Percentiles rank a stretch among this genome's conserved stretches.
phyloP scores from a whole-genome alignment of 805 yeast species.

The Candida nemodendra region DNA sequence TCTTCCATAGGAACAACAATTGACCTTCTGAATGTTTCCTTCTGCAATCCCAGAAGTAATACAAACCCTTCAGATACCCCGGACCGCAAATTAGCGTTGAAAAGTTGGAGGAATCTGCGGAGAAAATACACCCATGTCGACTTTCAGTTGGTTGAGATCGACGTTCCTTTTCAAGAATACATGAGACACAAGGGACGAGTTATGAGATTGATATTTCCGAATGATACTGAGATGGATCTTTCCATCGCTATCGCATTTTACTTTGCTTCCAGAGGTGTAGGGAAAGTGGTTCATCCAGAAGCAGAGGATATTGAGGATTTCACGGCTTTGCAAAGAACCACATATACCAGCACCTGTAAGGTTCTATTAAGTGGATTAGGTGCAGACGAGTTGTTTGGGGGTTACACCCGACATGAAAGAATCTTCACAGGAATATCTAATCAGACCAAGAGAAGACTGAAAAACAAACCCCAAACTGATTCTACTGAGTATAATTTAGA shows the following conservation, averaged over 20 bases:
- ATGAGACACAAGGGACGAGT: slow-evolving; percentile 50
- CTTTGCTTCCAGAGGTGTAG: slow-evolving; percentile 73
- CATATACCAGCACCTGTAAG: slow-evolving; percentile 53
- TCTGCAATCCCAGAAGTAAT: slow-evolving; percentile 81
- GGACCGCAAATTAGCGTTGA: slow-evolving; percentile 73
- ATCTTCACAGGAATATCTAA: slow-evolving; percentile 37
- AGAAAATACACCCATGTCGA: slow-evolving; percentile 38
- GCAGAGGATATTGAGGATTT: too few species aligned
- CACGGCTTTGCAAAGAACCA: slow-evolving; percentile 10
- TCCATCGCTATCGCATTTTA: slow-evolving; percentile 94
- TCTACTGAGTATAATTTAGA: slow-evolving; percentile 11
- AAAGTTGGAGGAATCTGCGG: slow-evolving; percentile 56
- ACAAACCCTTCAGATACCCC: slow-evolving; percentile 68
- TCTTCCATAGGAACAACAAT: slow-evolving; percentile 38
- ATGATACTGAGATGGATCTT: slow-evolving; percentile 89
- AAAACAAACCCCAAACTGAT: slow-evolving; percentile 22
- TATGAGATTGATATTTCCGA: slow-evolving; percentile 71
- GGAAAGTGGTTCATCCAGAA: slow-evolving; percentile 27
- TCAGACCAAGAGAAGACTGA: slow-evolving; percentile 20
- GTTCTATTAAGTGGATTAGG: slow-evolving; percentile 92
- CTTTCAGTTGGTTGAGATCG: slow-evolving; percentile 62
- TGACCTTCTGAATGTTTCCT: slow-evolving; percentile 89
- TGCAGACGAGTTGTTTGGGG: slow-evolving; percentile 96
- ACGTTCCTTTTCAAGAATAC: slow-evolving; percentile 73
- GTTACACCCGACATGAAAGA: slow-evolving; percentile 81